Base-by-base conservation (phyloP, 129 eudicot species). In the Escallonia herrerae region DNA sequence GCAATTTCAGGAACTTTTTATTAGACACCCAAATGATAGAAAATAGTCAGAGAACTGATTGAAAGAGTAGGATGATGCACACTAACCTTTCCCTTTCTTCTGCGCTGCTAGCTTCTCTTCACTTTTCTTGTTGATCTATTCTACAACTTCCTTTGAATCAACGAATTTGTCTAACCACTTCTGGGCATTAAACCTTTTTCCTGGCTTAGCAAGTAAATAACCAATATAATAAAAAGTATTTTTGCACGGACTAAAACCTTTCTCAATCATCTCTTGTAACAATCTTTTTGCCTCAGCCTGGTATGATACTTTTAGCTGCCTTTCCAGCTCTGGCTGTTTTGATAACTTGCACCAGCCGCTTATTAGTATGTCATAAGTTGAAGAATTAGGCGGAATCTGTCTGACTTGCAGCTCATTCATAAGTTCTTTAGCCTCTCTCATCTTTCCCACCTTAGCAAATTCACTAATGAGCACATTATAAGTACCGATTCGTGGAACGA, bases 391-490 rank as follows among this genome's bases (percentile, higher is more conserved):
- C 15, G 46, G 10, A 14, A 86, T 87, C 58, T 88, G 85, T 79
- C 95, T 86, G 56, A 69, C 59, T 77, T 84, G 82, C 99, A 94
- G 89, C 86, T 94, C 99, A 47, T 79, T 84, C 95, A 89, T 76
- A 78, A 94, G 95, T 70, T 94, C 99, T 77, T 74, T 67, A 41
- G 97, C 99, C 62, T 89, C 95, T 43, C 47, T 84, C 97, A 94
- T 94, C 84, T 76, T 89, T 53, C 95, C 99, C 22, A 64, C 79
- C 69, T 74, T 84, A 3, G 99, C 87, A 80, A 94, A 94, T 71
- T 82, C 90, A 65, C 77, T 74, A 46, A 89, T 89, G 53, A 94
- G 86, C 56, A 73, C 82, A 80, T 94, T 89, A 67, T 82, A 94
- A 8, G 95, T 83, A 74, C 88, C 57, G 38, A 76, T 65, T 65